phyloP scores from a whole-genome alignment of 306 rosid species.

The Sicyos edulis region DNA sequence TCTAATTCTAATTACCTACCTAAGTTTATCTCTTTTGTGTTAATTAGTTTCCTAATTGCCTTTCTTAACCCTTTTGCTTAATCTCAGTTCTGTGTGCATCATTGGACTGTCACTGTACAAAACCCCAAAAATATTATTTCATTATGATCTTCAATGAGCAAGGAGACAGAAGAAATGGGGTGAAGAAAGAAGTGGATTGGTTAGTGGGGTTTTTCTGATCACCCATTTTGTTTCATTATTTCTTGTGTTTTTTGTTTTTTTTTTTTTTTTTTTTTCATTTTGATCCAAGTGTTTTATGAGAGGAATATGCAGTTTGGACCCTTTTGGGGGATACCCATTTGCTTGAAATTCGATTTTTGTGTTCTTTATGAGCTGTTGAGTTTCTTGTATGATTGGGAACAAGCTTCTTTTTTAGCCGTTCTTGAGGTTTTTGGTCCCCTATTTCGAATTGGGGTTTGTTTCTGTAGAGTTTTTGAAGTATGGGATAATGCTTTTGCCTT shows the following conservation, averaged over 20 bases:
- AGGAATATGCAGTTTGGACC: conserved; percentile 22
- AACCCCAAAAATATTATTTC: conserved; percentile 2
- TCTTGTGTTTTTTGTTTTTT: conserved; percentile 30
- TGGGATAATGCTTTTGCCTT: conserved; percentile 20
- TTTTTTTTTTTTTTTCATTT: no score
- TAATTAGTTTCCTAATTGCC: background rate
- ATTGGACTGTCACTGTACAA: conserved; percentile 11
- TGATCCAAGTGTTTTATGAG: conserved; percentile 30
- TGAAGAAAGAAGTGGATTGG: conserved; percentile 24
- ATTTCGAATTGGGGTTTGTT: conserved; percentile 20
- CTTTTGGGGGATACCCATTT: conserved; percentile 32
- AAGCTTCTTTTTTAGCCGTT: conserved; percentile 24
- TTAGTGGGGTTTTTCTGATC: conserved; percentile 31
- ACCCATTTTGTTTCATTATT: conserved; percentile 29
- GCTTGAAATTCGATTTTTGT: conserved; percentile 25
- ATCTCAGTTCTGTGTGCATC: conserved; percentile 16
- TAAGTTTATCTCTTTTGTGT: background rate
- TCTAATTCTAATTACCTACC: background rate
- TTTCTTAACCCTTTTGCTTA: conserved; percentile 5
- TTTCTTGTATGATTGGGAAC: conserved; percentile 24
- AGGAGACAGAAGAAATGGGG: conserved; percentile 11
- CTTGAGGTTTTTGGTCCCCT: conserved; percentile 36
- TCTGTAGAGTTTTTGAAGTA: conserved; percentile 23
- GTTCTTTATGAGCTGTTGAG: conserved; percentile 23
- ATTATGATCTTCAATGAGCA: conserved; percentile 8